phyloP scores from a whole-genome alignment of 495 filamentous ascomycete genomes.

The Pyronema omphalodes region DNA sequence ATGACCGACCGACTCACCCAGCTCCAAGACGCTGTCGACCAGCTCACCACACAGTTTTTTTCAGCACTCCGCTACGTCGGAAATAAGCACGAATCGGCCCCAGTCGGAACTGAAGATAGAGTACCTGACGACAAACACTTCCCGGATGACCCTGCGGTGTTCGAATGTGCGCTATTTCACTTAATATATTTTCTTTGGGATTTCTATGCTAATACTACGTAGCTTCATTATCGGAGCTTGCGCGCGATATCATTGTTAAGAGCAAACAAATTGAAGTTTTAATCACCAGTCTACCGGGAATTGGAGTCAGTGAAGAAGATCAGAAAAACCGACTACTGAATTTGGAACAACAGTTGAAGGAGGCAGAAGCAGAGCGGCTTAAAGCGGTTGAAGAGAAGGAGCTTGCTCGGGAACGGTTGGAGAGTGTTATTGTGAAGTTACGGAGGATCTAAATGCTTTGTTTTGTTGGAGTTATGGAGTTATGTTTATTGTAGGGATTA shows the following conservation, averaged over 20 bases:
- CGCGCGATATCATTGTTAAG: slow-evolving; percentile 70
- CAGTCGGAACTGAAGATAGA: slow-evolving; percentile 40
- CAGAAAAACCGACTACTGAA: slow-evolving; percentile 58
- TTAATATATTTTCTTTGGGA: not conserved
- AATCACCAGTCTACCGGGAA: slow-evolving; percentile 66
- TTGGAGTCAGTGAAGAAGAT: slow-evolving; percentile 65
- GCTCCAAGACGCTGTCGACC: slow-evolving; percentile 84
- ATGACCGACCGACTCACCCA: slow-evolving; percentile 91
- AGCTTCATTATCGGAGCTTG: slow-evolving; percentile 57
- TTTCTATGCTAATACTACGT: slow-evolving; percentile 18
- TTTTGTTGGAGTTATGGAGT: not conserved
- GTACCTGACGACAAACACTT: slow-evolving; percentile 35
- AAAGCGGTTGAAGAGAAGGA: slow-evolving; percentile 55
- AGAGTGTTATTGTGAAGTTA: slow-evolving; percentile 43
- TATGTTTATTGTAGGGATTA: too few species aligned
- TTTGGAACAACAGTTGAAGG: slow-evolving; percentile 56
- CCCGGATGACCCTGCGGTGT: not conserved
- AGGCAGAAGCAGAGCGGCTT: slow-evolving; percentile 51
- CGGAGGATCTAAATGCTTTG: slow-evolving; percentile 28
- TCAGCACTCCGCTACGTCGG: slow-evolving; percentile 57
- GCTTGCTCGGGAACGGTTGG: slow-evolving; percentile 44
- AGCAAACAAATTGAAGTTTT: slow-evolving; percentile 87
- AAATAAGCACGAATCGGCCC: slow-evolving; percentile 58
- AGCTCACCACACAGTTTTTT: slow-evolving; percentile 33
- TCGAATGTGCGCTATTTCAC: not conserved